These are phyloP conservation scores for Pseudozyma hubeiensis DNA, from an alignment of 1,284 basidiomycete genomes.

Conservation along the genomic window DNA sequence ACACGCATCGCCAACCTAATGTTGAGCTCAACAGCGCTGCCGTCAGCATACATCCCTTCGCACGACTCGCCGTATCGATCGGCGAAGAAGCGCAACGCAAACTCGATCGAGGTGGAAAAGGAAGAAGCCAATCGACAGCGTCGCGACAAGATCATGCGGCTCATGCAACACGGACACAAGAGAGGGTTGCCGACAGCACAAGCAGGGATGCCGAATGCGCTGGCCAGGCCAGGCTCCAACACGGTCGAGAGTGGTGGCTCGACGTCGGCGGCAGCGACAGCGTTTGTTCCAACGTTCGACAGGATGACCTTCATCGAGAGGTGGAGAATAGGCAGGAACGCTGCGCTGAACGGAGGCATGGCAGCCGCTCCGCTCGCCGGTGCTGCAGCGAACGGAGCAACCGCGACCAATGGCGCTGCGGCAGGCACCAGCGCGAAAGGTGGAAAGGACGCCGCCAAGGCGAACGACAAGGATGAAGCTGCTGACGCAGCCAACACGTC, in stretches of 20 bases:
- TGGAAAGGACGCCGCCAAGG: constrained; percentile 36
- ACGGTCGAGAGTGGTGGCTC: constrained; percentile 6
- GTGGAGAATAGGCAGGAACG: constrained; percentile 60
- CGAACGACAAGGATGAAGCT: constrained; percentile 40
- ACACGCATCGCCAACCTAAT: constrained; percentile 65
- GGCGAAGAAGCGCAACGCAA: constrained; percentile 49
- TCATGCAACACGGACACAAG: constrained; percentile 61
- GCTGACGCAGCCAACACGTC: constrained; percentile 23
- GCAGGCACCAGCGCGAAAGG: constrained; percentile 19
- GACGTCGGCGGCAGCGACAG: constrained; percentile 17
- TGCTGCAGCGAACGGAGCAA: not conserved
- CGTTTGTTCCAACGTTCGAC: constrained; percentile 56
- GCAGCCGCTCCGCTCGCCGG: constrained; percentile 11
- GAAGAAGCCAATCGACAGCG: constrained; percentile 50
- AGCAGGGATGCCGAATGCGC: not conserved
- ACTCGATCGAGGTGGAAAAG: constrained; percentile 60
- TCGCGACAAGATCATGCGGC: constrained; percentile 61
- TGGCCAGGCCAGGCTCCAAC: constrained; percentile 4
- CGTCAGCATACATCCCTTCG: constrained; percentile 44
- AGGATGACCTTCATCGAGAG: constrained; percentile 59
- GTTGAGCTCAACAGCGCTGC: constrained; percentile 60
- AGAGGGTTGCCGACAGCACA: constrained; percentile 6
- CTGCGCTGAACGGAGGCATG: constrained; percentile 21
- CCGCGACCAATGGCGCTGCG: constrained; percentile 21
- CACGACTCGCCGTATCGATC: constrained; percentile 38